Conservation (phyloP, 768 basidiomycete genomes). For the Tremella mesenterica region DNA sequence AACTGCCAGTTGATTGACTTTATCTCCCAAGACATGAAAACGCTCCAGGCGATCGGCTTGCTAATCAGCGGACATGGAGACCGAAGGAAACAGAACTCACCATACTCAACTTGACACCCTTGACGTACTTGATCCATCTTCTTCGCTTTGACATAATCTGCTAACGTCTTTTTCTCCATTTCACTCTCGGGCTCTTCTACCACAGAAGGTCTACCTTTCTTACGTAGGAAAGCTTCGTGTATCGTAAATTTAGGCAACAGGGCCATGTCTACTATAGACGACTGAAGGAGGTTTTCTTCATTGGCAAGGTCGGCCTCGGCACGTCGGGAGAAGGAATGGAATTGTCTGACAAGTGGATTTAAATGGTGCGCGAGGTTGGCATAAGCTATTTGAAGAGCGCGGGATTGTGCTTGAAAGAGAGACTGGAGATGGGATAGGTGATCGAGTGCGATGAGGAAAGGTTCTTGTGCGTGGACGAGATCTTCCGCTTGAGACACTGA, state of each 20-base stretch:
- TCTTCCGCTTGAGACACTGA: slow-evolving; percentile 12
- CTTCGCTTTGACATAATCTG: slow-evolving; percentile 33
- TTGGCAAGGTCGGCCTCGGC: slow-evolving; percentile 27
- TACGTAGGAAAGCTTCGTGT: slow-evolving; percentile 19
- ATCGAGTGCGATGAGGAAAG: slow-evolving; percentile 30
- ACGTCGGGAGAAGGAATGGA: slow-evolving; percentile 16
- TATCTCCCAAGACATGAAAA: slow-evolving; percentile 15
- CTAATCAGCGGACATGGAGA: not conserved
- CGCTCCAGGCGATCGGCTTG: slow-evolving; percentile 26
- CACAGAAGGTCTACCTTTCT: slow-evolving; percentile 15
- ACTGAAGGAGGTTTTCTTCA: slow-evolving; percentile 20
- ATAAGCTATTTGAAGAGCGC: slow-evolving; percentile 32
- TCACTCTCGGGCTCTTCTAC: slow-evolving; percentile 6
- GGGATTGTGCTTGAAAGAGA: slow-evolving; percentile 29
- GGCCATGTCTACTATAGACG: slow-evolving; percentile 26
- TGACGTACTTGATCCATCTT: slow-evolving; percentile 41
- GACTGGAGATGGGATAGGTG: slow-evolving; percentile 34
- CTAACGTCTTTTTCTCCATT: slow-evolving; percentile 27
- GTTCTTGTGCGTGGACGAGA: slow-evolving; percentile 18
- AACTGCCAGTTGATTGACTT: slow-evolving; percentile 19
- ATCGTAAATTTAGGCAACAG: slow-evolving; percentile 22
- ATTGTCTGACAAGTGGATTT: slow-evolving; percentile 27
- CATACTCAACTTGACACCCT: slow-evolving; percentile 27
- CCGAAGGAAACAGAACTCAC: slow-evolving; percentile 10
- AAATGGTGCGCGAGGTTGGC: slow-evolving; percentile 30